Conservation (phyloP, 2,329 filamentous ascomycete genomes). For the Penicillium sp. region DNA sequence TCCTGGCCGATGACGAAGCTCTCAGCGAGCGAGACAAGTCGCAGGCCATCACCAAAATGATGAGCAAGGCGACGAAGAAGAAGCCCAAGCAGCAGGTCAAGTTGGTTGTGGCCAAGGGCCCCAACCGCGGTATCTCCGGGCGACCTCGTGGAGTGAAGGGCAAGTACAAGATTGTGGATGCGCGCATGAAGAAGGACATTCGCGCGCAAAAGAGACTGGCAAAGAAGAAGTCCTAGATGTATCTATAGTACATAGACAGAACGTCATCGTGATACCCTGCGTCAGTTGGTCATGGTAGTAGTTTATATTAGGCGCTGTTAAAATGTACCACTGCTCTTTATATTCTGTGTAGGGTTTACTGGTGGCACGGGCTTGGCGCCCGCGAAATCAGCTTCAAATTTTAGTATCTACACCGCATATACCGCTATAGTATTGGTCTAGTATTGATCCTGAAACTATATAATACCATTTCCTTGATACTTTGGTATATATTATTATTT, state of each 20-base stretch:
- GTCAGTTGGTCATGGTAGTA: too few species aligned
- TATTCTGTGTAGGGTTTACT: too few species aligned
- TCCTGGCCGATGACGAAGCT: constrained; percentile 85
- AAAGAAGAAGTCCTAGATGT: constrained; percentile 68
- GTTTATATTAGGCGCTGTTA: too few species aligned
- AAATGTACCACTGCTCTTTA: too few species aligned
- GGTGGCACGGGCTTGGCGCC: too few species aligned
- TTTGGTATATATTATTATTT: too few species aligned
- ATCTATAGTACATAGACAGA: constrained; percentile 19
- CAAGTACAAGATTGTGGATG: constrained; percentile 95
- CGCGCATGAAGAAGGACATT: constrained; percentile 95
- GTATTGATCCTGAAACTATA: too few species aligned
- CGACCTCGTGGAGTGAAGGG: constrained; percentile 92
- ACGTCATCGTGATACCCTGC: constrained; percentile 13
- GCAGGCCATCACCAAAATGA: constrained; percentile 76
- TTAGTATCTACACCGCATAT: too few species aligned
- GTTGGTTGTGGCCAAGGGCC: constrained; percentile 83
- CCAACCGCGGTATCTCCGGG: constrained; percentile 83
- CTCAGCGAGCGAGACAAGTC: constrained; percentile 98
- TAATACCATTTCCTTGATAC: too few species aligned
- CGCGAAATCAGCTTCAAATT: too few species aligned
- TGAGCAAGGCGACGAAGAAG: constrained; percentile 81
- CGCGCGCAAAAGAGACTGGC: constrained; percentile 79
- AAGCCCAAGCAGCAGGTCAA: constrained; percentile 83
- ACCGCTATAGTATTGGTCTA: too few species aligned